Conservation (phyloP, 176 grass and related monocot genomes). For the Melocanna baccifera region DNA sequence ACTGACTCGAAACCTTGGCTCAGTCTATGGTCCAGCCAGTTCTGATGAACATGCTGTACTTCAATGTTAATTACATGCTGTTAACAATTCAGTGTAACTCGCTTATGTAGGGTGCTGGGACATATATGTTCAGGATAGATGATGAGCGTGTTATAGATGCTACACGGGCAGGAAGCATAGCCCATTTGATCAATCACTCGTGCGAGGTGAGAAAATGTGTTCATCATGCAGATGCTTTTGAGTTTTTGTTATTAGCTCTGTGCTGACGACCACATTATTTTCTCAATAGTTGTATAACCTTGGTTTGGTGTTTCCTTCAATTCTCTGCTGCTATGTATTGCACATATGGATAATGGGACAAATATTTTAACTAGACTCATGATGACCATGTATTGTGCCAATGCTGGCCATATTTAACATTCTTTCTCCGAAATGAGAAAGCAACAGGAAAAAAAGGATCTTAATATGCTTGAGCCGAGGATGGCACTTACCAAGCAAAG, state of each 20-base stretch:
- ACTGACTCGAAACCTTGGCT: background rate
- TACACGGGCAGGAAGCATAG: constrained; percentile 88
- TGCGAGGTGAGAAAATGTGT: constrained; percentile 73
- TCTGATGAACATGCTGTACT: constrained; percentile 18
- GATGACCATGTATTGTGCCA: background rate
- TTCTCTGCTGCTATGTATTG: background rate
- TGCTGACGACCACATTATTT: constrained; percentile 3
- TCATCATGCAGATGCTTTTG: constrained; percentile 10
- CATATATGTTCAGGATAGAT: constrained; percentile 99
- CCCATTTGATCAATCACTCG: constrained; percentile 98
- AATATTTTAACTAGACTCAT: background rate
- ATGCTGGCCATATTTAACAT: constrained; percentile 1
- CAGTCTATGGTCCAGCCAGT: background rate
- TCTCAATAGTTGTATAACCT: constrained; percentile 13
- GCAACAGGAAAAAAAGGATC: background rate
- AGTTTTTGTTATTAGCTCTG: constrained; percentile 9
- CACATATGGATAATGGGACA: background rate
- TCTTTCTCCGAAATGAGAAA: background rate
- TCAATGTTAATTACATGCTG: background rate
- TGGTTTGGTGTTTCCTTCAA: constrained; percentile 16
- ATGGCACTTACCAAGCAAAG: constrained; percentile 5
- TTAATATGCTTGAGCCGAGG: background rate
- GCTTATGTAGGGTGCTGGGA: constrained; percentile 81
- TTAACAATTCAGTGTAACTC: constrained; percentile 26
- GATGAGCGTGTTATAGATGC: constrained; percentile 96